Base-by-base conservation (phyloP, 1,284 basidiomycete species). In the Trichosporon inkin region DNA sequence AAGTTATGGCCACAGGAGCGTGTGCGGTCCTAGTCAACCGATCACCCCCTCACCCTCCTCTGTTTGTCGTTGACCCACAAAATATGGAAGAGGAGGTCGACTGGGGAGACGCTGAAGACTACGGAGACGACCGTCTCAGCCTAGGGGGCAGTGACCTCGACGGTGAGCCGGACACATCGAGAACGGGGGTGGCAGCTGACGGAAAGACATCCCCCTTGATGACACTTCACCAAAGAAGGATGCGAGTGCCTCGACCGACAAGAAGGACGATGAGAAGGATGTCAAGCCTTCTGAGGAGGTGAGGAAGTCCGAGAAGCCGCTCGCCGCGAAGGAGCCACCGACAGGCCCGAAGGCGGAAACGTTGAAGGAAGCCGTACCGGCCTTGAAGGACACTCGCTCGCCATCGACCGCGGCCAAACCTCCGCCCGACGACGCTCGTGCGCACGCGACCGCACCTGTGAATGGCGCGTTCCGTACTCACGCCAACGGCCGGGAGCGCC, bases 41-140 rank as follows among this genome's bases (percentile, higher is more conserved):
- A 49, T 28, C 24, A 49, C 44, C n/a, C 44, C 44, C 22, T 49
- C 28, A 22, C 44, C 28, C 44, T 32, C 44, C 28, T 49, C 44
- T 24, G 6, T 14, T 24, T n/a, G n/a, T n/a, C n/a, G n/a, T 28
- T 47, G 22, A 47, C 41, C 41, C 44, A 32, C 22, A 49, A 16
- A 49, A 49, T 28, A 49, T 49, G 44, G 44, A 49, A 49, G 44
- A 49, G 28, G 44, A 49, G 44, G 44, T 49, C 24, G 44, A 49
- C 14, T 49, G 44, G 44, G 44, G 44, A 49, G 44, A 49, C 22
- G 44, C 22, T 22, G 44, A 49, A 16, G 44, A 19, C 44, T 49
- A 49, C 44, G 24, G 14, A 7, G 44, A 49, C 24, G 44, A 49
- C 44, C 28, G 44, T 24, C 44, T 49, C 44, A 49, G 44, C 24